phyloP scores from a whole-genome alignment of 139 green algal species.

The Coelastrella sp. region DNA sequence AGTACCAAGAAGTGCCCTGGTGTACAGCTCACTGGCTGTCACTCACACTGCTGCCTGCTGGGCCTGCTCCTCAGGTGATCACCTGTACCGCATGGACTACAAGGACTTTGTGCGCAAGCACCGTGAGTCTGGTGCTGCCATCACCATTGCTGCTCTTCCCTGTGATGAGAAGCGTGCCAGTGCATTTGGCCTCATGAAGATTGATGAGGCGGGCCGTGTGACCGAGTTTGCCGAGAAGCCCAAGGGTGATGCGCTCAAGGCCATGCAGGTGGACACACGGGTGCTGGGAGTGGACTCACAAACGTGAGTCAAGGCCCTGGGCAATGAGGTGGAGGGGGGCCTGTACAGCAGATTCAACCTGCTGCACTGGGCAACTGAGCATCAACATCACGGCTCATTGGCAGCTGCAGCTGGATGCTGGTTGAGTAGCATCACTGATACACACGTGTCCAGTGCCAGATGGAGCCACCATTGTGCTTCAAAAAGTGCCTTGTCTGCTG shows the following conservation, averaged over 20 bases:
- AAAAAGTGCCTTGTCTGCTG: background rate
- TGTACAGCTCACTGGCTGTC: constrained; percentile 2
- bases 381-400: background rate
- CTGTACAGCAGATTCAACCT: too few relatives aligned
- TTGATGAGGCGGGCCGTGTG: constrained; percentile 87
- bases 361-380: too few relatives aligned
- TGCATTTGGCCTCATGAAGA: constrained; percentile 99
- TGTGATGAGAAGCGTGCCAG: constrained; percentile 90
- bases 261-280: constrained; percentile 98
- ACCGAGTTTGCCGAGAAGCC: constrained; percentile 99
- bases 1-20: background rate
- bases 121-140: constrained; percentile 88
- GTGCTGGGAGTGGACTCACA: constrained; percentile 75
- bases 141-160: constrained; percentile 98
- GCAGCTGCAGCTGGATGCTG: background rate
- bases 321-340: too few relatives aligned
- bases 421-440: background rate
- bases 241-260: constrained; percentile 89
- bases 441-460: background rate
- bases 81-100: constrained; percentile 99
- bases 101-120: constrained; percentile 95
- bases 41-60: background rate
- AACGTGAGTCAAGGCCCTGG: constrained; percentile 51
- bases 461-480: background rate
- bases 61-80: constrained; percentile 82